A percentile compares a stretch with the other conserved stretches of the same genome.
These are phyloP conservation scores for Tilletia horrida DNA, from an alignment of 1,284 basidiomycete species.

Conservation along the genomic window DNA sequence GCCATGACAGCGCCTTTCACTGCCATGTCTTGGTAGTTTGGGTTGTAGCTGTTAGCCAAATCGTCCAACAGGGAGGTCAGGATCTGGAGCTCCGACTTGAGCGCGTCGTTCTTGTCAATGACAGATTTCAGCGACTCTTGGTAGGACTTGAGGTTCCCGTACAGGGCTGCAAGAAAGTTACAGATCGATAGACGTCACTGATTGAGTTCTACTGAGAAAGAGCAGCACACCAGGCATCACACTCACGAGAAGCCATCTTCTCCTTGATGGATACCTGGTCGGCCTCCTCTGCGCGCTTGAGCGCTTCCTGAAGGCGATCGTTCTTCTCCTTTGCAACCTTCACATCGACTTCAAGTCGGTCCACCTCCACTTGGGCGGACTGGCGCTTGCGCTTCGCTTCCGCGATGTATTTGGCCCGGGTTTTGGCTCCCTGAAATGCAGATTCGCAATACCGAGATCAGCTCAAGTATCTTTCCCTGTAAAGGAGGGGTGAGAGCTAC, in stretches of 20 bases:
- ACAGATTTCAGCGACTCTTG: slow-evolving; percentile 73
- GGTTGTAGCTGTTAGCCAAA: slow-evolving; percentile 81
- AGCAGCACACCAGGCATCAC: neutral
- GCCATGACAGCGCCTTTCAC: slow-evolving; percentile 93
- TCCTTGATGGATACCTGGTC: slow-evolving; percentile 49
- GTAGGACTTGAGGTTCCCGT: slow-evolving; percentile 70
- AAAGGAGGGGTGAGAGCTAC: too few species aligned
- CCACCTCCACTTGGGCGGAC: slow-evolving; percentile 50
- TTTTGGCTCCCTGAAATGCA: slow-evolving; percentile 78
- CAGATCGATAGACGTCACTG: neutral
- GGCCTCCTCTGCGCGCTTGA: slow-evolving; percentile 33
- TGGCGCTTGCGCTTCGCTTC: slow-evolving; percentile 66
- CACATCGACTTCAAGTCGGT: slow-evolving; percentile 61
- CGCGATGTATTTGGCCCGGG: slow-evolving; percentile 79
- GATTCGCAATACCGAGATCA: too few species aligned
- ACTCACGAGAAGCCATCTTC: slow-evolving; percentile 79
- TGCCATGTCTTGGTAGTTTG: slow-evolving; percentile 98
- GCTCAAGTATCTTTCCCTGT: too few species aligned
- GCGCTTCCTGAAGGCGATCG: slow-evolving; percentile 28
- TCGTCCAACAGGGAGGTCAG: slow-evolving; percentile 80
- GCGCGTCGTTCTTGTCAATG: slow-evolving; percentile 67
- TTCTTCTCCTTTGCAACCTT: slow-evolving; percentile 61
- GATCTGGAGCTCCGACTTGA: slow-evolving; percentile 70
- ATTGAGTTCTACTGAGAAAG: neutral
- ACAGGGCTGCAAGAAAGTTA: slow-evolving; percentile 66